These are phyloP conservation scores for Paspalum vaginatum DNA, from an alignment of 176 grass and related monocot genomes.

Conservation along the genomic window DNA sequence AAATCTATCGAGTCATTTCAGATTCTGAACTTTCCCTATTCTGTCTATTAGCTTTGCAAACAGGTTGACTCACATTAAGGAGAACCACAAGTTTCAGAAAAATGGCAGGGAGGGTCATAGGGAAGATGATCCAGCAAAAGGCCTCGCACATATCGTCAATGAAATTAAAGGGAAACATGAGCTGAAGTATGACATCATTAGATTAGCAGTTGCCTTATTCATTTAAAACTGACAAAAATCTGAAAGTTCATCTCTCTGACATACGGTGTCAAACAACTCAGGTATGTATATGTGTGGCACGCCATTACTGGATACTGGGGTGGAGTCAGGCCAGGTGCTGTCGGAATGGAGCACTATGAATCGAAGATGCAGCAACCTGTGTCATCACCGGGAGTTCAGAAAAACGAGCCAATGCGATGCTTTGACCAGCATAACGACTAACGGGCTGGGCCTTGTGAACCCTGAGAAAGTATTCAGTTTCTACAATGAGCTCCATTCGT, in stretches of 20 bases:
- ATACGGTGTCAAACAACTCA: slow-evolving; percentile 23
- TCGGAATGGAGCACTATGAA: slow-evolving; percentile 67
- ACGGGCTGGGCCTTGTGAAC: slow-evolving; percentile 79
- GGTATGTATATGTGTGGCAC: slow-evolving; percentile 86
- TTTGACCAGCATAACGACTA: slow-evolving; percentile 61
- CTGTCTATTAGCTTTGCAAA: slow-evolving; percentile 74
- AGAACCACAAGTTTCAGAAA: slow-evolving; percentile 92
- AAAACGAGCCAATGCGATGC: slow-evolving; percentile 55
- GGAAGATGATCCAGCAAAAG: slow-evolving; percentile 70
- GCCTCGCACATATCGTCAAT: slow-evolving; percentile 55
- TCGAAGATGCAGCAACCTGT: slow-evolving; percentile 72
- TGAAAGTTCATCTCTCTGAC: slow-evolving; percentile 5
- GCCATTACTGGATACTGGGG: slow-evolving; percentile 94
- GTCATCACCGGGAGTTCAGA: slow-evolving; percentile 61
- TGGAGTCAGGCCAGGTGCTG: slow-evolving; percentile 57
- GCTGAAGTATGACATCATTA: slow-evolving; percentile 54
- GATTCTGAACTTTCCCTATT: slow-evolving; percentile 17
- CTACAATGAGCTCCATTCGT: slow-evolving; percentile 83
- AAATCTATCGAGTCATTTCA: not conserved
- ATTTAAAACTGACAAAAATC: not conserved
- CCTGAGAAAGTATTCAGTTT: slow-evolving; percentile 73
- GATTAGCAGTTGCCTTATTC: not conserved
- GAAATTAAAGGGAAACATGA: slow-evolving; percentile 76
- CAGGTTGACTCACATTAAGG: slow-evolving; percentile 84
- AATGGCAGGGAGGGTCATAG: slow-evolving; percentile 59